These are phyloP conservation scores for Ogataea saltuana DNA, from an alignment of 805 yeast species.

Conservation along the genomic window DNA sequence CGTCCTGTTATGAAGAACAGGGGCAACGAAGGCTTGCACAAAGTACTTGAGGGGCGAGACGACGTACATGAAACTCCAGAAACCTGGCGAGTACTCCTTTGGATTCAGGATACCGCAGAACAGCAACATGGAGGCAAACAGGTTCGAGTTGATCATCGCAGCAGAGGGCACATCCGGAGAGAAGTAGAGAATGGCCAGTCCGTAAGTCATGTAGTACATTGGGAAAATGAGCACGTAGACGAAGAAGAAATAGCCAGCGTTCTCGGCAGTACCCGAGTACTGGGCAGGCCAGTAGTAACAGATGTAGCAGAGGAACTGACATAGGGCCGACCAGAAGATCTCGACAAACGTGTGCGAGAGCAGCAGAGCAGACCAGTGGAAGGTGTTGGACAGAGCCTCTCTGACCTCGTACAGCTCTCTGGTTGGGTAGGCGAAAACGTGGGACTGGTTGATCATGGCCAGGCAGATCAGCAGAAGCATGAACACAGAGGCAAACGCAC, in stretches of 20 bases:
- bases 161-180: constrained; percentile 47
- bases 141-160: constrained; percentile 41
- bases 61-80: constrained; percentile 46
- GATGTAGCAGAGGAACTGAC: constrained; percentile 49
- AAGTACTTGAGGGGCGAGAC: constrained; percentile 53
- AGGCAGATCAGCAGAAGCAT: constrained; percentile 61
- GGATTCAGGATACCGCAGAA: constrained; percentile 49
- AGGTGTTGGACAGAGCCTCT: constrained; percentile 68
- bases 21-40: constrained; percentile 43
- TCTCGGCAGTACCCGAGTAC: constrained; percentile 51
- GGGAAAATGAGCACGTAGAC: constrained; percentile 30
- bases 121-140: constrained; percentile 36
- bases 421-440: constrained; percentile 54
- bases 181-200: constrained; percentile 42
- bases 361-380: constrained; percentile 64
- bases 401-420: constrained; percentile 69
- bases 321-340: constrained; percentile 55
- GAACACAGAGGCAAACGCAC: constrained; percentile 53
- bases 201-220: constrained; percentile 36
- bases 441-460: constrained; percentile 64
- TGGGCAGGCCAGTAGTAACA: constrained; percentile 49
- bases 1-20: constrained; percentile 40
- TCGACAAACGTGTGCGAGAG: constrained; percentile 57
- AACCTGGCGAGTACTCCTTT: constrained; percentile 43
- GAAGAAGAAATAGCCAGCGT: constrained; percentile 38